A percentile compares a stretch with the other conserved stretches of the same genome.
Conservation (phyloP, 768 basidiomycete species). For the Mycena belliarum region DNA sequence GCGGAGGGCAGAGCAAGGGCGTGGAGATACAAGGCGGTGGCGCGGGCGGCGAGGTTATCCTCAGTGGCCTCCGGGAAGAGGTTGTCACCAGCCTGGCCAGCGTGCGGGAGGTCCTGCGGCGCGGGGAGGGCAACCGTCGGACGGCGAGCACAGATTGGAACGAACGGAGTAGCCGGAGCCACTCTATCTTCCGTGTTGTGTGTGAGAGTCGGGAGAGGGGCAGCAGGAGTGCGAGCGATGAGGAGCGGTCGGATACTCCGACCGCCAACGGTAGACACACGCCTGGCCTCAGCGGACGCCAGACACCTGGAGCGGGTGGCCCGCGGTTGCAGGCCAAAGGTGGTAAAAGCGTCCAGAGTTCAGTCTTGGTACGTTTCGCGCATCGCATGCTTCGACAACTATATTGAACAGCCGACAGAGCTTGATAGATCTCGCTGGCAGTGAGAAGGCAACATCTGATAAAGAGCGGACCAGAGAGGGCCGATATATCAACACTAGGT, state of each 20-base stretch:
- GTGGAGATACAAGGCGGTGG: conserved; percentile 77
- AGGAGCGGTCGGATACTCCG: conserved; percentile 35
- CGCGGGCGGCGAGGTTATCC: conserved; percentile 58
- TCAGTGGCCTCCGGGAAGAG: conserved; percentile 84
- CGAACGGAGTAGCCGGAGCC: conserved; percentile 89
- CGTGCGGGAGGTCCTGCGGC: conserved; percentile 79
- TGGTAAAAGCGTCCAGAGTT: conserved; percentile 77
- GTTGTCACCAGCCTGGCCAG: conserved; percentile 90
- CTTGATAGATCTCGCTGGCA: conserved; percentile 94
- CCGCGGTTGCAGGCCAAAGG: conserved; percentile 75
- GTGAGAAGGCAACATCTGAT: conserved; percentile 93
- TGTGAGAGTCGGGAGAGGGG: conserved; percentile 83
- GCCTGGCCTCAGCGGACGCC: conserved; percentile 31
- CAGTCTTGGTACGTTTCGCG: conserved; percentile 58
- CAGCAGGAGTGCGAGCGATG: conserved; percentile 41
- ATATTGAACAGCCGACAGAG: conserved; percentile 49
- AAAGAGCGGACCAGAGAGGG: conserved; percentile 96
- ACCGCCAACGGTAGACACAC: conserved; percentile 30
- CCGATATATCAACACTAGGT: conserved; percentile 94
- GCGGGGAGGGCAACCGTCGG: conserved; percentile 84
- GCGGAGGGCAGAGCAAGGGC: conserved; percentile 49
- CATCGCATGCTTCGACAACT: not conserved
- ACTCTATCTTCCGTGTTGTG: conserved; percentile 91
- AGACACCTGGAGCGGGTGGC: conserved; percentile 38
- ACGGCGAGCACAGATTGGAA: conserved; percentile 99